These are phyloP conservation scores for Neurospora hispaniola DNA, from an alignment of 495 filamentous ascomycete species.

Conservation along the genomic window DNA sequence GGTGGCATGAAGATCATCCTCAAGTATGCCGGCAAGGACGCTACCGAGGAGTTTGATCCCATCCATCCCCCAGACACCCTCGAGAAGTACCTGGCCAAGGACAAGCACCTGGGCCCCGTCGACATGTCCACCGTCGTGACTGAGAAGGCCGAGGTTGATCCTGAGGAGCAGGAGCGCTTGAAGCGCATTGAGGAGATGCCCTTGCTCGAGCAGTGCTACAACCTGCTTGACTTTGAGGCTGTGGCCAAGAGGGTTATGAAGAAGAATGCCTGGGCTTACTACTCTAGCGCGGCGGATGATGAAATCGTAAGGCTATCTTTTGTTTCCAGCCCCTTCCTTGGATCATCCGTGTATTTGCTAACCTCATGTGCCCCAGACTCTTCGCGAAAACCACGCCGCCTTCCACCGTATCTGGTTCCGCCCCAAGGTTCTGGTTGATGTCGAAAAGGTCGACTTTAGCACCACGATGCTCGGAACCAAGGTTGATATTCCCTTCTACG, in stretches of 20 bases:
- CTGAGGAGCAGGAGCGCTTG: slow-evolving; percentile 67
- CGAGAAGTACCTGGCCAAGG: slow-evolving; percentile 70
- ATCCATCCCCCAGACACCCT: slow-evolving; percentile 72
- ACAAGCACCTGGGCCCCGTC: slow-evolving; percentile 83
- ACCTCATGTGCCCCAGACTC: slow-evolving; percentile 46
- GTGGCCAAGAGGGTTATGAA: slow-evolving; percentile 86
- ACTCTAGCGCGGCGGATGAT: slow-evolving; percentile 90
- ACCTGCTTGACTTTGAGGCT: slow-evolving; percentile 88
- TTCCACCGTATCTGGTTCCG: slow-evolving; percentile 98
- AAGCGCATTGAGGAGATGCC: slow-evolving; percentile 72
- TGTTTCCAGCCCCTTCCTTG: slow-evolving; percentile 25
- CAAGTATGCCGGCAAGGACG: slow-evolving; percentile 76
- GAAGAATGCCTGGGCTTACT: slow-evolving; percentile 92
- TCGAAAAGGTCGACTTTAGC: slow-evolving; percentile 71
- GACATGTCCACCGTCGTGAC: slow-evolving; percentile 77
- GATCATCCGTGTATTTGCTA: not conserved
- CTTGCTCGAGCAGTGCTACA: slow-evolving; percentile 79
- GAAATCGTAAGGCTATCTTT: slow-evolving; percentile 58
- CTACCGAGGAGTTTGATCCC: slow-evolving; percentile 72
- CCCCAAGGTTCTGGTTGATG: slow-evolving; percentile 73
- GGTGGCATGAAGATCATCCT: slow-evolving; percentile 72
- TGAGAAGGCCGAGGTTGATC: slow-evolving; percentile 58
- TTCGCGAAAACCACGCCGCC: slow-evolving; percentile 92
- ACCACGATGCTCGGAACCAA: slow-evolving; percentile 89
- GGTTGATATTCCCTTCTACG: slow-evolving; percentile 75